A percentile compares a stretch with the other conserved stretches of the same genome.
Evolutionary conservation across 257 asterid genomes (phyloP).

Genomic region (Solanum virginianum): DNA sequence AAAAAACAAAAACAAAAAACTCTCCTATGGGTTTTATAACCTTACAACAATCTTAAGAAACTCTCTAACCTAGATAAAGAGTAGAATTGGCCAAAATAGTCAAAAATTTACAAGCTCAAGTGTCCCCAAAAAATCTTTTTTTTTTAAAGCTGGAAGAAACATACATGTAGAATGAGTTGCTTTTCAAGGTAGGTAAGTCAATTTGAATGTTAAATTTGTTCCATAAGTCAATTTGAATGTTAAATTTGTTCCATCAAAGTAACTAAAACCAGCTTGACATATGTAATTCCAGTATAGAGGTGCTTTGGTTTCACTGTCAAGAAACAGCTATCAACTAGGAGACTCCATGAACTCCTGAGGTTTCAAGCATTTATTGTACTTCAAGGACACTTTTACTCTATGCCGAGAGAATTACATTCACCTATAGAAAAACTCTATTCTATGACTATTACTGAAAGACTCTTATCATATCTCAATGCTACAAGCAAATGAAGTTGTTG

Average conservation of each 20-base stretch:
- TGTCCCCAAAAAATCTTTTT: not conserved
- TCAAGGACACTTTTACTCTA: not conserved
- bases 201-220: not conserved
- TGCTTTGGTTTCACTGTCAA: not conserved
- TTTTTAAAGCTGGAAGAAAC: not conserved
- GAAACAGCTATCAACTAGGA: not conserved
- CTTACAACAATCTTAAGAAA: too few species aligned
- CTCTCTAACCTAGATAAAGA: not conserved
- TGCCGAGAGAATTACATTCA: not conserved
- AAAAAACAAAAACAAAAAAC: too few species aligned
- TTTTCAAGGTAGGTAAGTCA: not conserved
- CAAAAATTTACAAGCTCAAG: not conserved
- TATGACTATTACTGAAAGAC: not conserved
- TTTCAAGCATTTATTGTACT: not conserved
- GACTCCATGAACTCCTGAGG: not conserved
- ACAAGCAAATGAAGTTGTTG: not conserved
- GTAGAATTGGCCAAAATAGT: not conserved
- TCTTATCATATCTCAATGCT: not conserved
- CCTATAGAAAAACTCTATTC: not conserved
- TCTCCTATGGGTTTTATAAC: too few species aligned
- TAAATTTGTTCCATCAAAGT: too few species aligned
- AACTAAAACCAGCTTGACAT: not conserved
- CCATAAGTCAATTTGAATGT: too few species aligned
- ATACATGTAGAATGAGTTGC: not conserved
- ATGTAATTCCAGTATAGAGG: not conserved